phyloP scores from a whole-genome alignment of 306 rosid species.

The Cucurbita maxima region DNA sequence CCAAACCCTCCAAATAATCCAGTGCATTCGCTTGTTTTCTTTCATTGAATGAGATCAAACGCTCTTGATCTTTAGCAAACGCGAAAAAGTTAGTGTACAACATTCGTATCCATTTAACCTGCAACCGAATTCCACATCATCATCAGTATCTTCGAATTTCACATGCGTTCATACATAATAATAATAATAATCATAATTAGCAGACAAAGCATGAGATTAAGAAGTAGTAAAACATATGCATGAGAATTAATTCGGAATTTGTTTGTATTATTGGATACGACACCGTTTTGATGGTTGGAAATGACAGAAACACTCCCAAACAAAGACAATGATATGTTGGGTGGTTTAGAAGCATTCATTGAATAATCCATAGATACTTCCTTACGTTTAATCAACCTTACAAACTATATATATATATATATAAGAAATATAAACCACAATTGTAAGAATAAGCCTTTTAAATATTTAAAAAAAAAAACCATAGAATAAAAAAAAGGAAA shows the following conservation, averaged over 20 bases:
- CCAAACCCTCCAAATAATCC: conserved; percentile 69
- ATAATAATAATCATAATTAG: not conserved
- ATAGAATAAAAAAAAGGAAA: too few species aligned
- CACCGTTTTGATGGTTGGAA: not conserved
- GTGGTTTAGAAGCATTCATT: not conserved
- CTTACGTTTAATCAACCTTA: not conserved
- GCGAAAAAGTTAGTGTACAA: conserved; percentile 40
- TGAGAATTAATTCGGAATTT: not conserved
- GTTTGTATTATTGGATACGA: not conserved
- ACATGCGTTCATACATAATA: not conserved
- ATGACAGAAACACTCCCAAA: not conserved
- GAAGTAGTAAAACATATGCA: not conserved
- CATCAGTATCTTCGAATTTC: not conserved
- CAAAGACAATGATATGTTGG: not conserved
- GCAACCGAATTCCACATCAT: not conserved
- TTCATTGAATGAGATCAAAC: conserved; percentile 28
- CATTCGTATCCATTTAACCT: conserved; percentile 63
- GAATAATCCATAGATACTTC: not conserved
- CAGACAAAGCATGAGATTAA: not conserved
- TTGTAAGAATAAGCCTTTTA: too few species aligned
- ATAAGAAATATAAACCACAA: too few species aligned
- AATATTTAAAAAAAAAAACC: too few species aligned
- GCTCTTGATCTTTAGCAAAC: conserved; percentile 57
- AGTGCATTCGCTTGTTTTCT: conserved; percentile 20
- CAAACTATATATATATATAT: not conserved